Evolutionary conservation across 163 green algal species (phyloP).

Genomic region (Coccomyxa subellipsoidea): DNA sequence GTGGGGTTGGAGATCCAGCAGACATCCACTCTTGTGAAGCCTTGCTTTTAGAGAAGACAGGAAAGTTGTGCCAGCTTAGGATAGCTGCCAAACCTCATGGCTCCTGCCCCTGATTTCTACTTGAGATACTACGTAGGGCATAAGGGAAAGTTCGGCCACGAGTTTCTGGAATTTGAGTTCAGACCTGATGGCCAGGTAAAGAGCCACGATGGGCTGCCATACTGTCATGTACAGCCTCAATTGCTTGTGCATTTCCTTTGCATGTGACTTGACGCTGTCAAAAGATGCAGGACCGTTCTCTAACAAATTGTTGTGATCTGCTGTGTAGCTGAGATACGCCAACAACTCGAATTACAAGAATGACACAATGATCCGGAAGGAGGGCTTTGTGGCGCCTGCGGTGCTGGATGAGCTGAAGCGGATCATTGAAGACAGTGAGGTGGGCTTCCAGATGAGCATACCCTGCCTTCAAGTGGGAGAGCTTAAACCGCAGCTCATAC

Average conservation of each 20-base stretch:
- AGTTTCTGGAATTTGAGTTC: conserved; percentile 99
- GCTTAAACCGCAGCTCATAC: too few relatives aligned
- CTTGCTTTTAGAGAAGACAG: background rate
- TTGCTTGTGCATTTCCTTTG: too few relatives aligned
- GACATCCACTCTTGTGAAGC: background rate
- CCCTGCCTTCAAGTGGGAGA: too few relatives aligned
- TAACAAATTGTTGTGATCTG: too few relatives aligned
- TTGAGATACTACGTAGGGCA: conserved; percentile 94
- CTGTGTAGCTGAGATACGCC: conserved; percentile 86
- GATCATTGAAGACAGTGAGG: conserved; percentile 92
- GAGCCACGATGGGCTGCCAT: too few relatives aligned
- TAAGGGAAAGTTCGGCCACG: conserved; percentile 85
- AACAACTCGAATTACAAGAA: conserved; percentile 99
- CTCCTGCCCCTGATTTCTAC: conserved; percentile 76
- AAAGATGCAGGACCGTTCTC: too few relatives aligned
- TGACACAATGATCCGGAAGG: conserved; percentile 94
- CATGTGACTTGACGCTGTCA: too few relatives aligned
- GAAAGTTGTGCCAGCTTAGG: too few relatives aligned
- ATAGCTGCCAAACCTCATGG: background rate
- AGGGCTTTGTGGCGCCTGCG: conserved; percentile 71
- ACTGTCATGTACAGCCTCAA: too few relatives aligned
- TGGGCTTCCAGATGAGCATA: too few relatives aligned
- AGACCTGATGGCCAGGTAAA: conserved; percentile 80
- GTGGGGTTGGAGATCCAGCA: background rate
- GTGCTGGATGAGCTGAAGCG: conserved; percentile 87